Evolutionary conservation across 345 rosid genomes (phyloP).

Genomic region (Aurinia saxatilis): DNA sequence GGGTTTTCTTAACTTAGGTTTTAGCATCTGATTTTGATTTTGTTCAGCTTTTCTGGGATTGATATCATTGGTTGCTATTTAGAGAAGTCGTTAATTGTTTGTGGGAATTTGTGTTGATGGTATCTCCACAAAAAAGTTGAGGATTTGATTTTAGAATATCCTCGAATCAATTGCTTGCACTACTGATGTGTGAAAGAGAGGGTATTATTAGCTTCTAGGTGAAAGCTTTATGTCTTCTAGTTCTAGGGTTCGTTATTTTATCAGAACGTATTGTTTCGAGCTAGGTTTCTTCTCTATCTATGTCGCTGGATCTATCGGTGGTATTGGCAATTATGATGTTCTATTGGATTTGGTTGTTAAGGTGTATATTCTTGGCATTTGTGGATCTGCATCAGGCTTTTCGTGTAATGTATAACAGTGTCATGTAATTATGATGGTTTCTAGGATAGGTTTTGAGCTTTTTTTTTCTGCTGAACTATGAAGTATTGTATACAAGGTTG

Average conservation of each 20-base stretch:
- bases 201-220: conserved; percentile 6
- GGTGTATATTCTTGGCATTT: background rate
- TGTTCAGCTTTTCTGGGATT: background rate
- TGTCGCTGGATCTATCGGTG: conserved; percentile 7
- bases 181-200: conserved; percentile 12
- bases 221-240: background rate
- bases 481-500: background rate
- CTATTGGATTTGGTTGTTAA: background rate
- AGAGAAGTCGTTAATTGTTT: no score
- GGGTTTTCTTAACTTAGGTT: conserved; percentile 9
- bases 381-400: background rate
- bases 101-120: background rate
- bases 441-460: background rate
- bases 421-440: background rate
- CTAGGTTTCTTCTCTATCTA: background rate
- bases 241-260: no score
- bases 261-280: no score
- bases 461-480: background rate
- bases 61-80: background rate
- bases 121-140: background rate
- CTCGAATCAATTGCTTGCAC: conserved; percentile 15
- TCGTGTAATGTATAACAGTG: background rate
- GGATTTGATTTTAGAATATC: conserved; percentile 12
- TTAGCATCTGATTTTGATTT: conserved; percentile 23
- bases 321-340: background rate